Evolutionary conservation across 1,139 yeast species (phyloP), one percentile per base, ranked within the genome.

Genomic region (Suhomyces wounanorum): DNA sequence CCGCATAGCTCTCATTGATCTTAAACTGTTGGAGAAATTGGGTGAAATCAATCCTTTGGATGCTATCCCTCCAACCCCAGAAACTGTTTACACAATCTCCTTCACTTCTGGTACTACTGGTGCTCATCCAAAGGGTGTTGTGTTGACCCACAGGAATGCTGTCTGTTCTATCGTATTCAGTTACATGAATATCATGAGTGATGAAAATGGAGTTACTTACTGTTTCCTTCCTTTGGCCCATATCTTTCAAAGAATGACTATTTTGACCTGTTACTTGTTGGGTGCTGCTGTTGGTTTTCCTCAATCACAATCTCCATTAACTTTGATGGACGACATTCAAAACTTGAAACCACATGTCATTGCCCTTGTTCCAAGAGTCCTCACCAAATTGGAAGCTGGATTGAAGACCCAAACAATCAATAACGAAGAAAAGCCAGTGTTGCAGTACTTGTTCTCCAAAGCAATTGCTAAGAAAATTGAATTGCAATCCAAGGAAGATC

Each of bases 141-240:
- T 68, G 1, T 62, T 71, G 53, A 63, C 68, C 2, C 73, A 73
- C 50, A 49, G 52, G 16, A 70, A 64, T 53, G 70, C 70, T 8
- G 64, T 68, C 8, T 54, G 69, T 23, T 70, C 68, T 3, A 54
- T 66, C 14, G 57, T 70, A 1, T 49, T 48, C 40, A 23, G 37
- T 21, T 36, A 18, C 35, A 28, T 40, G 54, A 45, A 48, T 36
- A 55, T 62, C 42, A 56, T 52, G 3, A 52, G 49, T 16, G 14
- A n/a, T 10, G 23, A 35, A 6, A 17, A 11, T 9, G 41, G 39
- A 7, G 17, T 16, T n/a, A 21, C 44, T 17, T 58, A 56, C 48
- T 50, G 57, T 25, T 82, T 83, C 64, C 73, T 85, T 50, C 91
- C 91, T 0, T 70, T 84, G 60, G 90, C 92, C 1, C 92, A 87